Conservation (phyloP, 2,329 filamentous ascomycete species). For the Juglanconis sp. region DNA sequence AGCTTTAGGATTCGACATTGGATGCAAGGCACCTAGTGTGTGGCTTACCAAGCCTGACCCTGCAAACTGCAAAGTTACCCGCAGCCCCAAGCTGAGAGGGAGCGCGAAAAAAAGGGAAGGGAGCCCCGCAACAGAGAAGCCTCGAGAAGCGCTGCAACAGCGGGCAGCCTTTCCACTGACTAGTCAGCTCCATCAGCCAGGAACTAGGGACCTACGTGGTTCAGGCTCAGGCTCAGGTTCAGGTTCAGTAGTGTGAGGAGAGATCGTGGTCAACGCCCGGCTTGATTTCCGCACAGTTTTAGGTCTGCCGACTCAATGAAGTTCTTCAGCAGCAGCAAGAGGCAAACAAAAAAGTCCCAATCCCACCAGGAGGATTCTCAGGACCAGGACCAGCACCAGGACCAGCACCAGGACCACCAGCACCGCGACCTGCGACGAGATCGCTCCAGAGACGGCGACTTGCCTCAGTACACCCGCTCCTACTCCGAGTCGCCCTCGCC, state of each 20-base stretch:
- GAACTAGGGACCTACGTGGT: neutral
- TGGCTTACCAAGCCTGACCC: constrained; percentile 16
- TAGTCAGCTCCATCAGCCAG: neutral
- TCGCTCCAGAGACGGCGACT: constrained; percentile 32
- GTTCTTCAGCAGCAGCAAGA: constrained; percentile 49
- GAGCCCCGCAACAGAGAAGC: neutral
- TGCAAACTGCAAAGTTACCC: constrained; percentile 6
- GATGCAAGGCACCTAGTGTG: constrained; percentile 5
- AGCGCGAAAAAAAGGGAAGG: neutral
- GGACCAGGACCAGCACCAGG: constrained; percentile 20
- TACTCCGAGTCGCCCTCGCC: constrained; percentile 32
- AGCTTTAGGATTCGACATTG: neutral
- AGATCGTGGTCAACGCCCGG: neutral
- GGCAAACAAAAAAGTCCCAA: constrained; percentile 36
- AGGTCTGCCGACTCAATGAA: constrained; percentile 40
- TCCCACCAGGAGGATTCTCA: constrained; percentile 20
- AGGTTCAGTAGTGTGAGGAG: neutral
- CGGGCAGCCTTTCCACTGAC: neutral
- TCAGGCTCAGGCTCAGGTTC: neutral
- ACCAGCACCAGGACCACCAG: constrained; percentile 27
- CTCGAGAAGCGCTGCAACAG: neutral
- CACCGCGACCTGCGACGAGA: constrained; percentile 34
- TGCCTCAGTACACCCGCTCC: constrained; percentile 21
- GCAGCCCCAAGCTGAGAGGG: neutral
- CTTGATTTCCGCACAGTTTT: neutral